Conservation (phyloP, 352 stramenopile genomes). For the Aphanomyces euteiches region DNA sequence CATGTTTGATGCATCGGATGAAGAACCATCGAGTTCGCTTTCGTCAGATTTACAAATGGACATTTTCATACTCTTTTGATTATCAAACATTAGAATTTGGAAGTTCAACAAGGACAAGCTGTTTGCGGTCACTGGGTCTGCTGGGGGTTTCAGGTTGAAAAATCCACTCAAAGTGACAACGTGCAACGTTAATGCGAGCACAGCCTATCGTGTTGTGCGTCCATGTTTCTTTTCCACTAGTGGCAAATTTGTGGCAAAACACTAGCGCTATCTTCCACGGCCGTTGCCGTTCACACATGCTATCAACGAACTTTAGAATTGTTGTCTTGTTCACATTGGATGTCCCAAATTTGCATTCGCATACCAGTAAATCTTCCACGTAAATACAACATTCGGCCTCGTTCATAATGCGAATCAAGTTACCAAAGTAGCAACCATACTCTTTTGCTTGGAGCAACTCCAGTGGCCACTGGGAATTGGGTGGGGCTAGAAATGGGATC, state of each 20-base stretch:
- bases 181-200: neutral
- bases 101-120: conserved; percentile 9
- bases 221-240: neutral
- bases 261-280: neutral
- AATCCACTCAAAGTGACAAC: neutral
- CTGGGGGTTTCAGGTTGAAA: neutral
- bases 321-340: neutral
- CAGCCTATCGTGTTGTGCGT: neutral
- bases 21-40: too few species aligned
- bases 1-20: too few species aligned
- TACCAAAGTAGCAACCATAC: conserved; percentile 11
- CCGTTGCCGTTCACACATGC: neutral
- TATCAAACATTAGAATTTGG: neutral
- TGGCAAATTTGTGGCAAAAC: conserved; percentile 1
- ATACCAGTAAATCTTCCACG: conserved; percentile 1
- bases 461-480: conserved; percentile 4
- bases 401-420: conserved; percentile 6
- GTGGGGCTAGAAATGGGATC: conserved; percentile 16
- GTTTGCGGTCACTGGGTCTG: too few species aligned
- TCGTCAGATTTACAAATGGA: too few species aligned
- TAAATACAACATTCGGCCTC: neutral
- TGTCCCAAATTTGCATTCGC: conserved; percentile 12
- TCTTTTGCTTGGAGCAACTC: neutral
- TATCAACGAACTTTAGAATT: neutral
- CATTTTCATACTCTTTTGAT: too few species aligned